Percentiles rank a stretch among this genome's conserved stretches.
phyloP scores from a whole-genome alignment of 2,329 filamentous ascomycete species.

The Rhytidhysteron rufulum region DNA sequence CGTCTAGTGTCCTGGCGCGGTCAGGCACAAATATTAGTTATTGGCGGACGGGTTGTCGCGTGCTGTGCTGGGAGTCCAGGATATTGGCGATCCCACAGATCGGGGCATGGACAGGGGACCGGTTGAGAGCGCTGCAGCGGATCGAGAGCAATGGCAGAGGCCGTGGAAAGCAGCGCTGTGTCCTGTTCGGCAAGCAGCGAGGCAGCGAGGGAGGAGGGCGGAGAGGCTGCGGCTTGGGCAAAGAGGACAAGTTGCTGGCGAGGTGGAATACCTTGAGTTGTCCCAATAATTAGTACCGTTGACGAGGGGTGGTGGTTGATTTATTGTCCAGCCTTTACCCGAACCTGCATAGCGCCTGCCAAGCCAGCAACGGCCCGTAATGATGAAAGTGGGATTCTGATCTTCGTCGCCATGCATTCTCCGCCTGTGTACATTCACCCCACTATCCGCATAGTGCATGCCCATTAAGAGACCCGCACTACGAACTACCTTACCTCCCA shows the following conservation, averaged over 20 bases:
- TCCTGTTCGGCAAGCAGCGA: too few species aligned
- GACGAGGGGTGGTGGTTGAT: background rate
- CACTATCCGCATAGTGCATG: too few species aligned
- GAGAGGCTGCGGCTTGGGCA: slow-evolving; percentile 1
- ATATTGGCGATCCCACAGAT: slow-evolving; percentile 13
- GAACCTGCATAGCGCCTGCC: slow-evolving; percentile 7
- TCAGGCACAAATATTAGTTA: slow-evolving; percentile 24
- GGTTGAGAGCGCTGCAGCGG: background rate
- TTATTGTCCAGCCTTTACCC: slow-evolving; percentile 5
- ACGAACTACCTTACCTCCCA: too few species aligned
- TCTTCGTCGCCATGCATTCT: too few species aligned
- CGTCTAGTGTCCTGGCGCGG: slow-evolving; percentile 13
- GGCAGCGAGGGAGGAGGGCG: slow-evolving; percentile 1
- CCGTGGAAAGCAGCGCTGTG: too few species aligned
- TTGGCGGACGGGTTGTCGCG: slow-evolving; percentile 33
- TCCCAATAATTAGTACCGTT: too few species aligned
- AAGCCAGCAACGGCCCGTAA: slow-evolving; percentile 2
- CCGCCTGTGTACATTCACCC: too few species aligned
- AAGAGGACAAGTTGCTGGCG: slow-evolving; percentile 20
- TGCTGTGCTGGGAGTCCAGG: slow-evolving; percentile 25
- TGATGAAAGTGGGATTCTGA: background rate
- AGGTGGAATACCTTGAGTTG: slow-evolving; percentile 4
- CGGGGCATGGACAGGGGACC: slow-evolving; percentile 6
- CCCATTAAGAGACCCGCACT: too few species aligned
- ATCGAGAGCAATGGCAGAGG: too few species aligned